Conservation (phyloP, 148 eudicot genomes). For the Selenicereus undatus region DNA sequence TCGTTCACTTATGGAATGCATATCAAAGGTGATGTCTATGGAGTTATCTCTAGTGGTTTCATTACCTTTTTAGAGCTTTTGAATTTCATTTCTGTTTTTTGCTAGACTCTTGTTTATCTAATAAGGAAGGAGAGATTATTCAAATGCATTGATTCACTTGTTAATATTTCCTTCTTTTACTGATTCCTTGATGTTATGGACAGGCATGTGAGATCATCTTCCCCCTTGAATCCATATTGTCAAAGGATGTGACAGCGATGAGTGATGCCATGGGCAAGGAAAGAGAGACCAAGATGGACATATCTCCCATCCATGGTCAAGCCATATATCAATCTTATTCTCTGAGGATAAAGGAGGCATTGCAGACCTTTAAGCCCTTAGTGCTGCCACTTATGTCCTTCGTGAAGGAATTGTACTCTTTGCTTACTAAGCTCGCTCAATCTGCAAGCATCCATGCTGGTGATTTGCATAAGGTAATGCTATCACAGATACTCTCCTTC, state of each 20-base stretch:
- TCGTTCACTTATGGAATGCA: conserved; percentile 66
- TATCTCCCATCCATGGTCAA: conserved; percentile 94
- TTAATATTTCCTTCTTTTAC: neutral
- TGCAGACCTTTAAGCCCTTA: conserved; percentile 59
- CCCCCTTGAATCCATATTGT: conserved; percentile 86
- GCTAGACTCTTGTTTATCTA: neutral
- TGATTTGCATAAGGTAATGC: conserved; percentile 83
- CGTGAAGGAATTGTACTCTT: conserved; percentile 74
- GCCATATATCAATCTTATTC: conserved; percentile 90
- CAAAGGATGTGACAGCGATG: conserved; percentile 94
- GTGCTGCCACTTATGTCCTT: conserved; percentile 66
- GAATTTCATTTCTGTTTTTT: neutral
- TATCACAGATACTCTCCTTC: neutral
- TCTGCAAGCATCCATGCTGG: conserved; percentile 94
- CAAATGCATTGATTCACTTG: neutral
- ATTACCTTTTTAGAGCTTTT: neutral
- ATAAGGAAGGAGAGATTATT: neutral
- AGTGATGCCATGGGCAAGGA: conserved; percentile 86
- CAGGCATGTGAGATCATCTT: conserved; percentile 81
- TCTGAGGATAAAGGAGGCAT: conserved; percentile 64
- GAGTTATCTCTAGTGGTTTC: conserved; percentile 2
- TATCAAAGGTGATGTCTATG: conserved; percentile 62
- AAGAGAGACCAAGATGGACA: conserved; percentile 63
- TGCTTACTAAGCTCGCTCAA: conserved; percentile 74
- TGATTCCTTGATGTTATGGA: conserved; percentile 17